phyloP scores from a whole-genome alignment of 2,329 filamentous ascomycete genomes.

The Phialophora macrospora region DNA sequence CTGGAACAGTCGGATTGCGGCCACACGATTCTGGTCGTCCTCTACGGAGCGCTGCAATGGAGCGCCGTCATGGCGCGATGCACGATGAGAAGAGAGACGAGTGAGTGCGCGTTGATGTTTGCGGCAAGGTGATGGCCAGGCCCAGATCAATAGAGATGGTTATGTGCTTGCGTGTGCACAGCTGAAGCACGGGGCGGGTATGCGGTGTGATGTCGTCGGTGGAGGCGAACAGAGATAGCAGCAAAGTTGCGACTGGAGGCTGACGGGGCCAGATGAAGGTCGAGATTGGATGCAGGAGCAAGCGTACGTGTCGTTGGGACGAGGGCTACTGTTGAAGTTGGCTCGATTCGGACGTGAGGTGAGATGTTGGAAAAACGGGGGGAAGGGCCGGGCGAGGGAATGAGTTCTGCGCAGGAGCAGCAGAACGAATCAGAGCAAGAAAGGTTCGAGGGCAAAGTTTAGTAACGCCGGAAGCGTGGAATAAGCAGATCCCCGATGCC shows the following conservation, averaged over 20 bases:
- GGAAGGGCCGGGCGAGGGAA: not conserved
- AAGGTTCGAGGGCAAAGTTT: not conserved
- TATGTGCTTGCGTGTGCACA: not conserved
- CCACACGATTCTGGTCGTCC: not conserved
- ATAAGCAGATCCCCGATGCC: not conserved
- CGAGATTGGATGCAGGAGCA: not conserved
- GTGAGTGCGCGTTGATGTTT: not conserved
- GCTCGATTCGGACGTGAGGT: constrained; percentile 7
- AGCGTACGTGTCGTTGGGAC: not conserved
- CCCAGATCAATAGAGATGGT: not conserved
- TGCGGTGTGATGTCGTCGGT: constrained; percentile 14
- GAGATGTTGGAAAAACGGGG: constrained; percentile 2
- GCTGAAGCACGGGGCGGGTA: constrained; percentile 1
- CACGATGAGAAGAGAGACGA: not conserved
- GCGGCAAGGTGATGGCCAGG: not conserved
- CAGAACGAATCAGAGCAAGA: not conserved
- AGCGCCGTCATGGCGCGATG: constrained; percentile 15
- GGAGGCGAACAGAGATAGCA: constrained; percentile 4
- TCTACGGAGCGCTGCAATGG: constrained; percentile 5
- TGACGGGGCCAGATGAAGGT: not conserved
- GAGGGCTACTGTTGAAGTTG: not conserved
- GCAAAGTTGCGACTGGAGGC: not conserved
- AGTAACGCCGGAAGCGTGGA: constrained; percentile 2
- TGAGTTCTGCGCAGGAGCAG: not conserved
- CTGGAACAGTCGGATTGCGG: not conserved